Base-by-base conservation (phyloP, 2,329 filamentous ascomycete genomes). In the Anthostomella pinea region DNA sequence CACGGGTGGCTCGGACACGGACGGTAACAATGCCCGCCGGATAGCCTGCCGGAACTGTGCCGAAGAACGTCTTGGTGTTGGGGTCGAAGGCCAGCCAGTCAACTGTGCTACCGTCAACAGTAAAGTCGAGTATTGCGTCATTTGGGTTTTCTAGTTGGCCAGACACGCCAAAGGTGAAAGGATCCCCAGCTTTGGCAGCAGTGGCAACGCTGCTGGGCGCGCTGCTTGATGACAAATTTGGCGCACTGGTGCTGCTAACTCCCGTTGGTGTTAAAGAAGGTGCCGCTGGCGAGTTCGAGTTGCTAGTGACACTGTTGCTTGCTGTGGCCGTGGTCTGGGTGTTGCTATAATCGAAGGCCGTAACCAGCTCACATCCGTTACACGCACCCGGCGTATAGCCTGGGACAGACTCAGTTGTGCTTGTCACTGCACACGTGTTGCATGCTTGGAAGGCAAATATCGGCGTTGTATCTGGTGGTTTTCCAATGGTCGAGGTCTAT, bases 341-440 rank as follows among this genome's bases (percentile, higher is more conserved):
- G 15, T 9, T 16, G 15, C n/a, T 16, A 17, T 15, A 7, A 15
- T 30, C 27, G 14, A 14, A 30, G 5, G 27, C 27, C 9, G 27
- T 30, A 10, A 30, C 27, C 27, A 30, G 27, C 14, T 30, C 16
- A 30, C 27, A 30, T 30, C 27, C 27, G 11, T 30, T 30, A 30
- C 27, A 30, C 9, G 27, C 27, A n/a, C 27, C 27, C 7, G 27
- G 27, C 6, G 27, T 30, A 15, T 30, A 30, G 6, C 27, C 27
- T 8, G 27, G 27, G 6, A 30, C 27, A 8, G 9, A 8, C 25
- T 9, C 27, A 30, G 16, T 19, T 5, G 27, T 30, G 27, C 27
- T 30, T 8, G 14, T 30, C 8, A 15, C 7, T 6, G 15, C 27
- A 17, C 27, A 30, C 7, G 27, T 30, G 27, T 30, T 16, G 15